These are phyloP conservation scores for Aspergillus taichungensis DNA, from an alignment of 495 filamentous ascomycete genomes.

Conservation along the genomic window DNA sequence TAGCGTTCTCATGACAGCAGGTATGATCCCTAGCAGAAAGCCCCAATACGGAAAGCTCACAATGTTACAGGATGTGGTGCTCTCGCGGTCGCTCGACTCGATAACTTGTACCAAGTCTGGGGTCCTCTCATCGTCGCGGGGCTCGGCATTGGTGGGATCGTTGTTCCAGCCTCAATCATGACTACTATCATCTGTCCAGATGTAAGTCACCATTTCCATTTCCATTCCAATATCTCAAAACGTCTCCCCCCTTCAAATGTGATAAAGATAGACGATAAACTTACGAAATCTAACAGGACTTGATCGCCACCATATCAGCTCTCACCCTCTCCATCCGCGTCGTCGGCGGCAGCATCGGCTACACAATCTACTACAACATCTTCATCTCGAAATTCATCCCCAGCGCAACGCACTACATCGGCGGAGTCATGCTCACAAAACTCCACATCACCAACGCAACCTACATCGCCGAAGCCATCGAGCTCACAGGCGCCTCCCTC, in stretches of 20 bases:
- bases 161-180: conserved; percentile 62
- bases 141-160: conserved; percentile 64
- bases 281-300: conserved; percentile 32
- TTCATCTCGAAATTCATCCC: conserved; percentile 58
- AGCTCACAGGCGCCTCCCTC: conserved; percentile 48
- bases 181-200: conserved; percentile 66
- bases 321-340: conserved; percentile 67
- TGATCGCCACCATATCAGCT: conserved; percentile 66
- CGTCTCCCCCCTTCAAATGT: no score
- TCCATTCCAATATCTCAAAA: not conserved
- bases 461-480: conserved; percentile 39
- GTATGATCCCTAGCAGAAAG: conserved; percentile 18
- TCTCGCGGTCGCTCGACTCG: conserved; percentile 43
- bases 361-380: conserved; percentile 69
- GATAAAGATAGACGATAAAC: no score
- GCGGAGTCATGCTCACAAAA: conserved; percentile 40
- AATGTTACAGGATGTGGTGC: conserved; percentile 46
- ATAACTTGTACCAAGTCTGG: conserved; percentile 56
- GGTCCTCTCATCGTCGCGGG: conserved; percentile 54
- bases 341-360: conserved; percentile 62
- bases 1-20: conserved; percentile 60
- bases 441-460: conserved; percentile 44
- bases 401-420: conserved; percentile 42
- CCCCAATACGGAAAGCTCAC: not conserved
- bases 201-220: conserved; percentile 16